These are phyloP conservation scores for Psidium guajava DNA, from an alignment of 345 rosid genomes.

Conservation along the genomic window DNA sequence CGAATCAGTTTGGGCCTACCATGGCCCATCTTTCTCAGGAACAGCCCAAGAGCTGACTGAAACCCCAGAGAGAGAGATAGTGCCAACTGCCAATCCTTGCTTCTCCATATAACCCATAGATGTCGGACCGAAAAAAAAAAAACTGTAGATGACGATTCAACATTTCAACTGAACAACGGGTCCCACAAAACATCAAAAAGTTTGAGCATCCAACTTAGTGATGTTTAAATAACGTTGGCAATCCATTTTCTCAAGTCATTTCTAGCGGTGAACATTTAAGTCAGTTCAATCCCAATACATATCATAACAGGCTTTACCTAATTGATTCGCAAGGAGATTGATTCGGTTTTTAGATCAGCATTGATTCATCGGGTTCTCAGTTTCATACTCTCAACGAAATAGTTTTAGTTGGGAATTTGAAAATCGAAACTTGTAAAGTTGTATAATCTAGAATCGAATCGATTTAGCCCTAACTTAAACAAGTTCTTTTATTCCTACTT, in stretches of 20 bases:
- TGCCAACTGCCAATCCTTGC: too few species aligned
- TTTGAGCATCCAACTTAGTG: neutral
- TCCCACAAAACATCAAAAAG: neutral
- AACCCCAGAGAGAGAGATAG: neutral
- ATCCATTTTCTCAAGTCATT: too few species aligned
- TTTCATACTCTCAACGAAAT: fast-evolving
- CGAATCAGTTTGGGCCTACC: neutral
- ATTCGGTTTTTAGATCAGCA: fast-evolving
- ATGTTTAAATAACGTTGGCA: neutral
- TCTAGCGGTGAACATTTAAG: too few species aligned
- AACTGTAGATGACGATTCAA: too few species aligned
- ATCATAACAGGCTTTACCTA: too few species aligned
- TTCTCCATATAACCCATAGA: too few species aligned
- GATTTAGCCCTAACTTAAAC: neutral
- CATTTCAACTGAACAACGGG: neutral
- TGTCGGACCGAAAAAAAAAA: too few species aligned
- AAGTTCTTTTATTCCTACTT: neutral
- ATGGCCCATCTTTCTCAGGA: neutral
- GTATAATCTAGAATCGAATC: neutral
- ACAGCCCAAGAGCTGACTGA: neutral
- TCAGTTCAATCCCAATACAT: neutral
- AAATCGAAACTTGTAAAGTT: neutral
- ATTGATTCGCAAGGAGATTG: neutral
- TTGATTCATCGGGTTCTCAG: fast-evolving
- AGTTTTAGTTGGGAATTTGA: neutral